A percentile compares a stretch with the other conserved stretches of the same genome.
These are phyloP conservation scores for Anastatica hierochuntica DNA, from an alignment of 345 rosid species.

Conservation along the genomic window DNA sequence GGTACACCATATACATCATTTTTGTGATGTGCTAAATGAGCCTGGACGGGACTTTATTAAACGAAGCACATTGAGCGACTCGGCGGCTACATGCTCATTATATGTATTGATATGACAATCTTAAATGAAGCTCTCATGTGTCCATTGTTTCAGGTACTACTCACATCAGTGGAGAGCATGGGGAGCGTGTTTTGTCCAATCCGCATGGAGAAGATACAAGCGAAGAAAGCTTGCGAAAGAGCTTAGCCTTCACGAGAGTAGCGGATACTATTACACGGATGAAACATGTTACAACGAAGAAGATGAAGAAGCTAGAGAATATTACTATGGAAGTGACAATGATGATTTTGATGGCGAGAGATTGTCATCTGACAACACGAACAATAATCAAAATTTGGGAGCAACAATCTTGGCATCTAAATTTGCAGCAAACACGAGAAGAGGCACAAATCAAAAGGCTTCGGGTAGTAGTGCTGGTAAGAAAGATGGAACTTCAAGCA, in stretches of 20 bases:
- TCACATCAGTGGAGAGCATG: slow-evolving; percentile 95
- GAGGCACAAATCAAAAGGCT: slow-evolving; percentile 33
- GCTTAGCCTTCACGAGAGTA: slow-evolving; percentile 37
- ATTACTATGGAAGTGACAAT: slow-evolving; percentile 16
- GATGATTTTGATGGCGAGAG: slow-evolving; percentile 12
- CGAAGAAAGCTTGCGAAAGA: slow-evolving; percentile 55
- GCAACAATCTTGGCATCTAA: slow-evolving; percentile 61
- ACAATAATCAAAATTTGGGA: slow-evolving; percentile 35
- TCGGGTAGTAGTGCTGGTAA: slow-evolving; percentile 18
- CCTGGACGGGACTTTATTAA: no score
- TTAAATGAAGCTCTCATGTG: neutral
- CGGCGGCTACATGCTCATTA: no score
- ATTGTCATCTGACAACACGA: slow-evolving; percentile 11
- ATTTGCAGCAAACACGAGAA: slow-evolving; percentile 58
- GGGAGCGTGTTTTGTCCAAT: slow-evolving; percentile 78
- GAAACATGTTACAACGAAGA: slow-evolving; percentile 25
- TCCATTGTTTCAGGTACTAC: slow-evolving; percentile 40
- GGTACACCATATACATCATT: slow-evolving; percentile 33
- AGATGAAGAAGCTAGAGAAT: slow-evolving; percentile 20
- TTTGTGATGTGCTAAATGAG: no score
- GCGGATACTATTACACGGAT: slow-evolving; percentile 26
- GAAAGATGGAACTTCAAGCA: slow-evolving; percentile 35
- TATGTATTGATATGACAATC: no score
- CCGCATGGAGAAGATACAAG: slow-evolving; percentile 69
- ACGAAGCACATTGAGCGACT: no score